Percentiles rank a stretch among this genome's conserved stretches.
phyloP scores from a whole-genome alignment of 352 stramenopile genomes.

The Pythium dissimile region DNA sequence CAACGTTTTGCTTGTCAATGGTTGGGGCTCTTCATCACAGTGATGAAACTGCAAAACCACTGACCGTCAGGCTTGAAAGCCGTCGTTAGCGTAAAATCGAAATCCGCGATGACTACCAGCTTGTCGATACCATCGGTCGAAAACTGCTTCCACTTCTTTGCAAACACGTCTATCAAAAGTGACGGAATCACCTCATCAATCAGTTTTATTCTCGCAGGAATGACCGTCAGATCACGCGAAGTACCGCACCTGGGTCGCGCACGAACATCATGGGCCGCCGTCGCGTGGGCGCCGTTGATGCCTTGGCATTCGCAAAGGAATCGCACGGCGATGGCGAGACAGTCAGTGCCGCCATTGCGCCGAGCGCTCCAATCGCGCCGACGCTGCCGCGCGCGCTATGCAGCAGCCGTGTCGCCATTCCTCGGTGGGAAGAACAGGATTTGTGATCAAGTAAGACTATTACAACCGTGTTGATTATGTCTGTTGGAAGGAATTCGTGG shows the following conservation, averaged over 20 bases:
- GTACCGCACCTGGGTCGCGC: not conserved
- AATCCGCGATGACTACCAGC: constrained; percentile 79
- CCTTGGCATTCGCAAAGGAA: not conserved
- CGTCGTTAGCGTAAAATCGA: constrained; percentile 79
- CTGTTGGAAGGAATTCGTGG: no score
- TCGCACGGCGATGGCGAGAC: no score
- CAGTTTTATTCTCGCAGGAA: not conserved
- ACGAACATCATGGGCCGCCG: constrained; percentile 14
- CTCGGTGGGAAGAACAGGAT: no score
- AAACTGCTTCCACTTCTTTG: constrained; percentile 77
- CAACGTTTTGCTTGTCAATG: not conserved
- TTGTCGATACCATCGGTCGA: constrained; percentile 54
- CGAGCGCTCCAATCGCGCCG: not conserved
- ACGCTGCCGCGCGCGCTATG: not conserved
- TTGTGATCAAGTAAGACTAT: no score
- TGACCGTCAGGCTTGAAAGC: constrained; percentile 39
- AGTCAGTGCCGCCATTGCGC: no score
- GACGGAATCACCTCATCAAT: not conserved
- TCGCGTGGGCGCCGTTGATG: not conserved
- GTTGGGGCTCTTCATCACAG: no score
- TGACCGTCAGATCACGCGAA: not conserved
- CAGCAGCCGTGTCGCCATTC: not conserved
- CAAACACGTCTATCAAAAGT: constrained; percentile 57
- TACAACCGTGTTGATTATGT: no score
- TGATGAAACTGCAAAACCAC: not conserved